Percentiles rank a stretch among this genome's conserved stretches.
phyloP scores from a whole-genome alignment of 2,329 filamentous ascomycete species.

The Gyromitra esculenta region DNA sequence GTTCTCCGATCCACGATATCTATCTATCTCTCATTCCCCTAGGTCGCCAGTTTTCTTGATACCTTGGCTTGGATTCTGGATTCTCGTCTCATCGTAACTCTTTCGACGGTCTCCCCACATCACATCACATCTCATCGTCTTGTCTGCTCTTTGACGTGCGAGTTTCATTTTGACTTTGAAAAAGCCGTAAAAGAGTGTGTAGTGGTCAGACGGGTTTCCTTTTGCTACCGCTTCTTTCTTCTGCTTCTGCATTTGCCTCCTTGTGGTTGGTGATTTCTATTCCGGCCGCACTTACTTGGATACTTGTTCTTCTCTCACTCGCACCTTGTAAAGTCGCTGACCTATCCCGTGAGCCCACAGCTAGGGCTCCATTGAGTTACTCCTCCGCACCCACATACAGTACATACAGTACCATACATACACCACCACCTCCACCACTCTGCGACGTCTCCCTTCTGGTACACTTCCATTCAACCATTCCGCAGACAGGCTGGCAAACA shows the following conservation, averaged over 20 bases:
- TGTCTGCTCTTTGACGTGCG: constrained; percentile 23
- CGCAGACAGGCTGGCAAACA: constrained; percentile 45
- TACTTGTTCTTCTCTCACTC: constrained; percentile 54
- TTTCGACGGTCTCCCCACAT: constrained; percentile 47
- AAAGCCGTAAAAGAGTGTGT: constrained; percentile 15
- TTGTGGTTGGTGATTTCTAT: constrained; percentile 47
- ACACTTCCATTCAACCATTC: constrained; percentile 41
- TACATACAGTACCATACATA: constrained; percentile 44
- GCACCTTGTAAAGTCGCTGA: constrained; percentile 41
- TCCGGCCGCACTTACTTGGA: constrained; percentile 42
- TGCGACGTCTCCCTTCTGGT: constrained; percentile 33
- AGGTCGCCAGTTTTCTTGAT: constrained; percentile 4
- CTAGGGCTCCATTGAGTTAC: constrained; percentile 45
- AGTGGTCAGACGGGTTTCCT: constrained; percentile 31
- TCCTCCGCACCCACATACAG: constrained; percentile 44
- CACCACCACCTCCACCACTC: constrained; percentile 40
- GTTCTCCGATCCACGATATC: constrained; percentile 49
- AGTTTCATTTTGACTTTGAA: constrained; percentile 40
- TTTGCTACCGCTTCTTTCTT: constrained; percentile 30
- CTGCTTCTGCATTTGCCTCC: constrained; percentile 33
- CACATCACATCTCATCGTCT: constrained; percentile 49
- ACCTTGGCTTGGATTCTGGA: constrained; percentile 34
- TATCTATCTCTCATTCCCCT: constrained; percentile 45
- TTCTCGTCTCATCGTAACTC: constrained; percentile 40
- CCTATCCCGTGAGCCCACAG: constrained; percentile 38